Base-by-base conservation (phyloP, 2,329 filamentous ascomycete genomes). In the Trichoderma breve region DNA sequence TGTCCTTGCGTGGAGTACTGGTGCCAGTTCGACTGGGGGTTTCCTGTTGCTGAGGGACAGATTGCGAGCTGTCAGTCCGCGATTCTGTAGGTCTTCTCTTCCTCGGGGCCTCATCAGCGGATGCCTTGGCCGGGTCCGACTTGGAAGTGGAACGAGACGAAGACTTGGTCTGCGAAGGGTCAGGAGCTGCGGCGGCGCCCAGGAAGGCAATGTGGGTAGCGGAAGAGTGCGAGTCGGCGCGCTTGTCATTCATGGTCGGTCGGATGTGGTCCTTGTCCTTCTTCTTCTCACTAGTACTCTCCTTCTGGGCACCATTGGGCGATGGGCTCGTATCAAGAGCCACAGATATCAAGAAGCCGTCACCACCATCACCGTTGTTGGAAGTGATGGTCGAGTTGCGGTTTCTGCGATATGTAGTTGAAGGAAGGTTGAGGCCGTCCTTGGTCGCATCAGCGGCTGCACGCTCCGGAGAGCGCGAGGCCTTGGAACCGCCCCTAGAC, bases 201-300 rank as follows among this genome's bases (percentile, higher is more conserved):
- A 97, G 94, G 79, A 94, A 97, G 26, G 94, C 92, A 76, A 97
- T 97, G 78, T 97, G 94, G n/a, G 94, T 93, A 18, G 93, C 94
- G 2, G 90, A 88, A 72, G 83, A 80, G 70, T 84, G 83, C 1
- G 86, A 87, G 57, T 87, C 86, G 18, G 77, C 78, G 62, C 84
- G 85, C 75, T 82, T 86, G 66, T 88, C 85, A 3, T 81, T 74
- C 18, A 82, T 75, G 3, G 80, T 75, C n/a, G 81, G 68, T 78
- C 78, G 85, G 77, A 91, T 91, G 75, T 91, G 91, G 74, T 92
- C 90, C 73, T 85, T 87, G 28, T 89, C 85, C 74, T 84, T 85
- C 70, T 81, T 82, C 78, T 84, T 86, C 39, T 81, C 73, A 63
- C 78, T 74, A 30, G 83, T 78, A 57, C 81, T 80, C 60, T 88